These are phyloP conservation scores for Mycena sanguinolenta DNA, from an alignment of 768 basidiomycete genomes.

Conservation along the genomic window DNA sequence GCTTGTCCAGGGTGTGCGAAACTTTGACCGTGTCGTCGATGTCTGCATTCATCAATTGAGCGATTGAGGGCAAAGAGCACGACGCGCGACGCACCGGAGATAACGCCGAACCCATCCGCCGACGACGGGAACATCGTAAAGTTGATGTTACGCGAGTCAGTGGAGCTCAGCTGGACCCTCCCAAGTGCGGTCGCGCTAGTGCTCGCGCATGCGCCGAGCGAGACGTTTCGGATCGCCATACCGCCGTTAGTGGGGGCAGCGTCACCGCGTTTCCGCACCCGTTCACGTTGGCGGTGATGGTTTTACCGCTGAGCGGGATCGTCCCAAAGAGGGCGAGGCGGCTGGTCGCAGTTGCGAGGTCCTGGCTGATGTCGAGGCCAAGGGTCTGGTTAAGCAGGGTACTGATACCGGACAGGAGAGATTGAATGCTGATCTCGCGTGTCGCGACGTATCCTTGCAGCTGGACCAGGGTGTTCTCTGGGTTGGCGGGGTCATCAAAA, in stretches of 20 bases:
- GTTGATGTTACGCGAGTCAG: slow-evolving; percentile 41
- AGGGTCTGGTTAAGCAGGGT: slow-evolving; percentile 40
- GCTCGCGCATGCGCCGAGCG: slow-evolving; percentile 47
- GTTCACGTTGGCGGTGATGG: slow-evolving; percentile 45
- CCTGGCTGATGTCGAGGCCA: slow-evolving; percentile 49
- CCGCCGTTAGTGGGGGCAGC: slow-evolving; percentile 51
- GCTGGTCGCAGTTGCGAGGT: slow-evolving; percentile 43
- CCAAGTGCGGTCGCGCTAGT: slow-evolving; percentile 16
- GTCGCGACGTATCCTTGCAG: slow-evolving; percentile 54
- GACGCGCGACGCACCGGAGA: slow-evolving; percentile 51
- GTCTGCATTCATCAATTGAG: slow-evolving; percentile 42
- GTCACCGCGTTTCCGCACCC: slow-evolving; percentile 46
- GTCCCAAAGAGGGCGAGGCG: slow-evolving; percentile 52
- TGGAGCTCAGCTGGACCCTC: slow-evolving; percentile 34
- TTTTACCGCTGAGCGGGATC: slow-evolving; percentile 49
- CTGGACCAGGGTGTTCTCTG: slow-evolving; percentile 46
- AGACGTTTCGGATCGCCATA: slow-evolving; percentile 48
- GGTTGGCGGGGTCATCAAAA: slow-evolving; percentile 51
- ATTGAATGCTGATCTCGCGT: slow-evolving; percentile 43
- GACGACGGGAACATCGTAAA: slow-evolving; percentile 53
- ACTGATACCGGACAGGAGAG: slow-evolving; percentile 40
- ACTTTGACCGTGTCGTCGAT: slow-evolving; percentile 62
- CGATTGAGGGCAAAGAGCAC: neutral
- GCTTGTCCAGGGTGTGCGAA: slow-evolving; percentile 53
- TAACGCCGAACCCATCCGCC: slow-evolving; percentile 56